A percentile compares a stretch with the other conserved stretches of the same genome.
Evolutionary conservation across 1,284 basidiomycete genomes (phyloP).

Genomic region (Sporisorium graminicola): DNA sequence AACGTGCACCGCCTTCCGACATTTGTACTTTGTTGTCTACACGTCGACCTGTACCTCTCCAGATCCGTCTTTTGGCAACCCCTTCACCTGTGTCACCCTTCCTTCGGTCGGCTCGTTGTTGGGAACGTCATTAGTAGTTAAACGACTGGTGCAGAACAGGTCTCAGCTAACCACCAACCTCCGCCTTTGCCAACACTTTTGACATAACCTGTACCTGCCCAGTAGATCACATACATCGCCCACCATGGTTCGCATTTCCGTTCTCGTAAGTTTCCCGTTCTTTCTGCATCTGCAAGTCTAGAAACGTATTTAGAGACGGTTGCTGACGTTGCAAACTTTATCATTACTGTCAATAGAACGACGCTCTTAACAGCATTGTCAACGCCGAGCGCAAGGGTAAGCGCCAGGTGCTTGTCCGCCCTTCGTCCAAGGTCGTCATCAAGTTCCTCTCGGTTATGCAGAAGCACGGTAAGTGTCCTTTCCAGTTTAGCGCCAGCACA

Average conservation of each 20-base stretch:
- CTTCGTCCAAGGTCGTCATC: constrained; percentile 69
- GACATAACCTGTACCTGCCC: constrained; percentile 53
- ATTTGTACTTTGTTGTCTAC: not conserved
- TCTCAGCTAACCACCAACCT: constrained; percentile 36
- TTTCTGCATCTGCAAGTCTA: not conserved
- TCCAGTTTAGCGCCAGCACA: not conserved
- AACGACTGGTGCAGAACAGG: constrained; percentile 58
- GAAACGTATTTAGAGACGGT: not conserved
- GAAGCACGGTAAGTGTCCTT: constrained; percentile 68
- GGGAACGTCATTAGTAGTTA: constrained; percentile 46
- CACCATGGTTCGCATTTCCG: constrained; percentile 69
- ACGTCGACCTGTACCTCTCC: constrained; percentile 50
- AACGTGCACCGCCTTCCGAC: constrained; percentile 6
- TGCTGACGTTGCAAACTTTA: not conserved
- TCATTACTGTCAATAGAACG: constrained; percentile 52
- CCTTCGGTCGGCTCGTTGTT: constrained; percentile 26
- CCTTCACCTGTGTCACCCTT: constrained; percentile 12
- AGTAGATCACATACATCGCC: constrained; percentile 60
- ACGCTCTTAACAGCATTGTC: constrained; percentile 70
- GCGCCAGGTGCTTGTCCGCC: constrained; percentile 69
- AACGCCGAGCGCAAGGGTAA: constrained; percentile 70
- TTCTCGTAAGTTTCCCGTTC: constrained; percentile 59
- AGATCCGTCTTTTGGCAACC: constrained; percentile 53
- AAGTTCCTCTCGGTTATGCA: constrained; percentile 70
- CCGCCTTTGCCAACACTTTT: constrained; percentile 4